phyloP scores from a whole-genome alignment of 768 basidiomycete species.

The Cyclocybe aegerita region DNA sequence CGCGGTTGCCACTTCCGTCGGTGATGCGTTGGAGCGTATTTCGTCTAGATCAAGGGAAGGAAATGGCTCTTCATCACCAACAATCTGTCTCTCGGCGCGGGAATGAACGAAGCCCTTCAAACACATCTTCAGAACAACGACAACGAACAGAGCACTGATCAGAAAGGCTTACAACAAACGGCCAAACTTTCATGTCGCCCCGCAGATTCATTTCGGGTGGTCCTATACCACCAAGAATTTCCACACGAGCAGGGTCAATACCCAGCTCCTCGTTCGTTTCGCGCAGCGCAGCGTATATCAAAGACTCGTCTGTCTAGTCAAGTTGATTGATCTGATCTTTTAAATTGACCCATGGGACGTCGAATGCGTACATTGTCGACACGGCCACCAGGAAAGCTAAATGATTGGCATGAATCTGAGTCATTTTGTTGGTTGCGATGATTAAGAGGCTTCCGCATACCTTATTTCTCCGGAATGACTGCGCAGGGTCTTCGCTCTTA shows the following conservation, averaged over 20 bases:
- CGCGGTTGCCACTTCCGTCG: conserved; percentile 62
- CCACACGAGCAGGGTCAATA: conserved; percentile 55
- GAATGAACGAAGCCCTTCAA: conserved; percentile 29
- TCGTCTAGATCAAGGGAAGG: conserved; percentile 57
- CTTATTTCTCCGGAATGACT: conserved; percentile 84
- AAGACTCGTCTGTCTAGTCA: conserved; percentile 49
- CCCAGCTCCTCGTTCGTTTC: conserved; percentile 79
- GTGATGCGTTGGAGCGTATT: conserved; percentile 46
- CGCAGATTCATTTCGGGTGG: conserved; percentile 58
- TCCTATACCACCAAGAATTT: conserved; percentile 65
- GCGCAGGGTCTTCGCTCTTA: conserved; percentile 62
- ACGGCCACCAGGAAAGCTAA: conserved; percentile 75
- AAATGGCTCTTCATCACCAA: conserved; percentile 43
- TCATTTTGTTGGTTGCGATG: not conserved
- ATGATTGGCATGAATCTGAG: not conserved
- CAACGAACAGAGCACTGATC: not conserved
- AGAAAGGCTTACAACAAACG: conserved; percentile 61
- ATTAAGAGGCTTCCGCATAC: conserved; percentile 31
- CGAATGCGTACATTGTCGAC: conserved; percentile 54
- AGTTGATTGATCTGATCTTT: conserved; percentile 9
- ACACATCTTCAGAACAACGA: conserved; percentile 2
- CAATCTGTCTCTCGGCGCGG: conserved; percentile 5
- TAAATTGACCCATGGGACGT: conserved; percentile 2
- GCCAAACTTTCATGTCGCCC: conserved; percentile 68
- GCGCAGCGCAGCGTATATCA: conserved; percentile 59